A percentile compares a stretch with the other conserved stretches of the same genome.
phyloP scores from a whole-genome alignment of 2,329 filamentous ascomycete species.

The Pseudogymnoascus sp. region DNA sequence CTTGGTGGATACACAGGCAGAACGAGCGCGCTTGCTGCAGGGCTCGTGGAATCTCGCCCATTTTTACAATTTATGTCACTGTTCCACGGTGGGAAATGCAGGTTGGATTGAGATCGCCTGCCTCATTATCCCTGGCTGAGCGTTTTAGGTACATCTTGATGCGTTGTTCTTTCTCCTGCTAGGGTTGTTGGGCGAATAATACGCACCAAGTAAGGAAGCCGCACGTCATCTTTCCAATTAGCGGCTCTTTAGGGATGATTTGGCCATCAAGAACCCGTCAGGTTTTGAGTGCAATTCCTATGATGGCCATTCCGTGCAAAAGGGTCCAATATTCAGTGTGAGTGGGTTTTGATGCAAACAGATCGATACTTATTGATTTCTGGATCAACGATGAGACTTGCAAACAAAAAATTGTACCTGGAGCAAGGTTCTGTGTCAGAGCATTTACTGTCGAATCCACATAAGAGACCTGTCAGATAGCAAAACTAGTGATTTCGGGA shows the following conservation, averaged over 20 bases:
- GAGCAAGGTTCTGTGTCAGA: background rate
- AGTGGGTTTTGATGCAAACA: background rate
- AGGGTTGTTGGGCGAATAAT: background rate
- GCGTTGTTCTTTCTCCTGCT: conserved; percentile 6
- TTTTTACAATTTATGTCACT: conserved; percentile 3
- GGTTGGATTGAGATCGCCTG: conserved; percentile 4
- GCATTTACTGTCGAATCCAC: background rate
- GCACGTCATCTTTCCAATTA: background rate
- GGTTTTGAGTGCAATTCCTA: background rate
- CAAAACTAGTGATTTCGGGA: conserved; percentile 4
- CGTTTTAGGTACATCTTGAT: background rate
- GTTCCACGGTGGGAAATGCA: conserved; percentile 6
- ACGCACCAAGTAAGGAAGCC: background rate
- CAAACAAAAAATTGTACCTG: background rate
- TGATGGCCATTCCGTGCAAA: background rate
- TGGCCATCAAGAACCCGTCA: background rate
- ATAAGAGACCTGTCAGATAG: conserved; percentile 5
- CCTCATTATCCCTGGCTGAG: background rate
- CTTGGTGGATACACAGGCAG: background rate
- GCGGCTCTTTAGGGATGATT: background rate
- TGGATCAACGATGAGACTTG: background rate
- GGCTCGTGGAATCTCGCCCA: background rate
- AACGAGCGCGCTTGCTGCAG: background rate
- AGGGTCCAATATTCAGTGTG: conserved; percentile 6
- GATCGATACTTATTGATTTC: background rate